Evolutionary conservation across 2,329 filamentous ascomycete species (phyloP), one percentile per base, ranked within the genome.

Genomic region (Seiridium unicorne): DNA sequence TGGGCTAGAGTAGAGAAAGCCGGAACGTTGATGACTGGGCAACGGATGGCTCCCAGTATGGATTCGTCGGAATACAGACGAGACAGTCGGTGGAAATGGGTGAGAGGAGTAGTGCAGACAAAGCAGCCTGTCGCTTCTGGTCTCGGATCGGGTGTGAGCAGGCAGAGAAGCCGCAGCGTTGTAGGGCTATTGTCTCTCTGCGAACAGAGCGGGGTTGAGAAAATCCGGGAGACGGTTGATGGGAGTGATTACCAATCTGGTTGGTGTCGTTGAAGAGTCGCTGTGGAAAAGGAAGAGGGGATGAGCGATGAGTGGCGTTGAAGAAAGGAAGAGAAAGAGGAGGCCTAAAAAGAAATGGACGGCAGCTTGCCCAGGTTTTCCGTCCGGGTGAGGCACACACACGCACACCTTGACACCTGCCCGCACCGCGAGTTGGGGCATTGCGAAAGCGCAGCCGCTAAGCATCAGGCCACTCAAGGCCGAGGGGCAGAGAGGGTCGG

Each of bases 41-140:
- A 57, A 51, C 42, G 35, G 60, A 62, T 55, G 59, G 61, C 60
- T 62, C 61, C 58, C 59, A 61, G 63, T 46, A 53, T 5, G 38
- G 53, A 44, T 7, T 32, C 32, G 31, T 38, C 35, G 11, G 49
- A 34, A 36, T 36, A n/a, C 49, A 61, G 59, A 62, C 63, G 44
- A 61, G 44, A 47, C 40, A 31, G 46, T 51, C 36, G 46, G 6
- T 18, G 18, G 46, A 31, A 9, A n/a, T 48, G 46, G 13, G 8
- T 18, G 46, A 31, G 46, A 31, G 26, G 46, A 9, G 46, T 8
- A 7, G 46, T 31, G 46, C 13, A 9, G 18, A 18, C 6, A 7
- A n/a, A n/a, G 8, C 8, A n/a, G 46, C 8, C 13, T 9, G 46
- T 42, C 13, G 38, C 38, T 42, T 42, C 8, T 9, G 46, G 18